Conservation (phyloP, 2,329 filamentous ascomycete species). For the Claviceps arundinis region DNA sequence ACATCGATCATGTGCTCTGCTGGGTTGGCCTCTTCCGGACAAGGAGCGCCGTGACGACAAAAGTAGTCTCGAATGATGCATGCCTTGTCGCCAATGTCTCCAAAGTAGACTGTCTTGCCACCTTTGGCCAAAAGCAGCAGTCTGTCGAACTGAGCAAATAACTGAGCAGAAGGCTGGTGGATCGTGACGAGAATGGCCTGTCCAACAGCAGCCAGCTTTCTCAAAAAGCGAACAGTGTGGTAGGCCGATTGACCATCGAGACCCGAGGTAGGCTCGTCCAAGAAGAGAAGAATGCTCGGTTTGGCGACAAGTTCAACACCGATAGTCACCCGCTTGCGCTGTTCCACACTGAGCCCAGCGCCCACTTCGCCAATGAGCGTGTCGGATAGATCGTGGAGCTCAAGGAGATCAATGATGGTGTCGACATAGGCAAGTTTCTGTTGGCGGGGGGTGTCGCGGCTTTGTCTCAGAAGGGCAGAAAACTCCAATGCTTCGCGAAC, state of each 20-base stretch:
- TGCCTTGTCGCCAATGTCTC: slow-evolving; percentile 46
- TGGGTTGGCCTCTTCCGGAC: slow-evolving; percentile 50
- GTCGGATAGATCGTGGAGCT: slow-evolving; percentile 34
- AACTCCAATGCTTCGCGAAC: slow-evolving; percentile 67
- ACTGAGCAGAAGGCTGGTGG: slow-evolving; percentile 53
- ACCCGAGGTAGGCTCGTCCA: slow-evolving; percentile 51
- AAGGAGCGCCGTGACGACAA: slow-evolving; percentile 48
- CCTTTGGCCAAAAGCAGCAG: slow-evolving; percentile 51
- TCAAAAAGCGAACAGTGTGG: slow-evolving; percentile 50
- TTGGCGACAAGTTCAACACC: slow-evolving; percentile 50
- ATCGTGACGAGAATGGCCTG: slow-evolving; percentile 59
- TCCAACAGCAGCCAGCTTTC: slow-evolving; percentile 51
- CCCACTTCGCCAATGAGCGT: slow-evolving; percentile 38
- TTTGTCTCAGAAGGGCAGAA: slow-evolving; percentile 60
- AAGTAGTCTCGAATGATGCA: slow-evolving; percentile 49
- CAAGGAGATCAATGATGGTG: slow-evolving; percentile 56
- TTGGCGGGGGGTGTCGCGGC: slow-evolving; percentile 43
- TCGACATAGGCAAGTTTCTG: slow-evolving; percentile 69
- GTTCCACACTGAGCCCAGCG: slow-evolving; percentile 36
- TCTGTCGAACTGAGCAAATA: slow-evolving; percentile 55
- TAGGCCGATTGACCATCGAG: slow-evolving; percentile 57
- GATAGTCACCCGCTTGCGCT: slow-evolving; percentile 43
- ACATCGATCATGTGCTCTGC: slow-evolving; percentile 64
- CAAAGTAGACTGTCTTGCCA: slow-evolving; percentile 54
- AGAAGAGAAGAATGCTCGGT: slow-evolving; percentile 44